Conservation (phyloP, 257 asterid genomes). For the Perilla frutescens region DNA sequence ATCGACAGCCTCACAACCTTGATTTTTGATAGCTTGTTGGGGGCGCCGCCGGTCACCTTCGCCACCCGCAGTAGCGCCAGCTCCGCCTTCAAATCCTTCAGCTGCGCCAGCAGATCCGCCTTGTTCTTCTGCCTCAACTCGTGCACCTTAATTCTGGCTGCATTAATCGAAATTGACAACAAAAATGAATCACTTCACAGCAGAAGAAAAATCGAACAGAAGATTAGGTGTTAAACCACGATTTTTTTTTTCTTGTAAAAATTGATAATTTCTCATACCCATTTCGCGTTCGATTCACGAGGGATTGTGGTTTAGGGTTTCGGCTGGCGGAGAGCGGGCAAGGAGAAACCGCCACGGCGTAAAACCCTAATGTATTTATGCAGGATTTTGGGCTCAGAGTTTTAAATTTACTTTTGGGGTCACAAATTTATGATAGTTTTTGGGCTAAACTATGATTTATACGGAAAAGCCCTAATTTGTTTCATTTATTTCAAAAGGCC, state of each 20-base stretch:
- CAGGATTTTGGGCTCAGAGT: slow-evolving; percentile 11
- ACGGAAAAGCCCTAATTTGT: not conserved
- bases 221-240: no score
- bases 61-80: slow-evolving; percentile 75
- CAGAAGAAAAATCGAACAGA: no score
- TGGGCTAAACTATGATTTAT: not conserved
- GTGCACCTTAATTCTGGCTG: slow-evolving; percentile 79
- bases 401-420: slow-evolving; percentile 23
- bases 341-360: not conserved
- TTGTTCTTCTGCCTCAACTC: slow-evolving; percentile 68
- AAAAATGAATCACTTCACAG: not conserved
- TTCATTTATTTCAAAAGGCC: not conserved
- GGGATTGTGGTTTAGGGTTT: not conserved
- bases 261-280: slow-evolving; percentile 38
- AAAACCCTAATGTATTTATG: slow-evolving; percentile 29
- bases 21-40: slow-evolving; percentile 61
- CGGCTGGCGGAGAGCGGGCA: slow-evolving; percentile 3
- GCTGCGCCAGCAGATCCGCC: slow-evolving; percentile 64
- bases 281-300: slow-evolving; percentile 22
- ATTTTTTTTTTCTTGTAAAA: no score
- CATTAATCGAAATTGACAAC: not conserved
- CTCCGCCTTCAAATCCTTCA: slow-evolving; percentile 81
- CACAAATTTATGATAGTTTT: not conserved
- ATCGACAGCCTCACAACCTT: slow-evolving; percentile 71
- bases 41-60: slow-evolving; percentile 63